phyloP scores from a whole-genome alignment of 176 grass and related monocot species.

The Carex parvula region DNA sequence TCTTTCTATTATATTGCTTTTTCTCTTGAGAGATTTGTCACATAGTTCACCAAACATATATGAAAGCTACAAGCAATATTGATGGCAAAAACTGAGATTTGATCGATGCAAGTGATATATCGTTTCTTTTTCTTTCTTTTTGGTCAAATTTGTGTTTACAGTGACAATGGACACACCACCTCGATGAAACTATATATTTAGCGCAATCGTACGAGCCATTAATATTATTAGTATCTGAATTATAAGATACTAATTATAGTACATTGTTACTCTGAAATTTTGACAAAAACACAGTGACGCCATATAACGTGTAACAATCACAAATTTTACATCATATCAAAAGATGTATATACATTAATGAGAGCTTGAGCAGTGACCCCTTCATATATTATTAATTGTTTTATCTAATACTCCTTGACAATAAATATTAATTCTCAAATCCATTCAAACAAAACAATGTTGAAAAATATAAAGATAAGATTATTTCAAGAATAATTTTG shows the following conservation, averaged over 20 bases:
- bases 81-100: not conserved
- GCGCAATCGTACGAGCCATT: not conserved
- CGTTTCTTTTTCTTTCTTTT: not conserved
- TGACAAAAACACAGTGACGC: not conserved
- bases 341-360: not conserved
- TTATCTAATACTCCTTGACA: not conserved
- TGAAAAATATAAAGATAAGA: not conserved
- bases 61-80: constrained; percentile 24
- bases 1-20: constrained; percentile 27
- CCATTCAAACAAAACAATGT: not conserved
- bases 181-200: not conserved
- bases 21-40: constrained; percentile 17
- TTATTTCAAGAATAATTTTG: no score
- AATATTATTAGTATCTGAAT: not conserved
- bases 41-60: constrained; percentile 41
- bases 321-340: not conserved
- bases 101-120: not conserved
- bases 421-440: not conserved
- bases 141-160: not conserved
- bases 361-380: not conserved
- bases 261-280: not conserved
- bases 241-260: not conserved
- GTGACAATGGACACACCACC: not conserved
- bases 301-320: not conserved
- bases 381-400: not conserved